Conservation (phyloP, 306 rosid genomes). For the Hylodesmum podocarpum region DNA sequence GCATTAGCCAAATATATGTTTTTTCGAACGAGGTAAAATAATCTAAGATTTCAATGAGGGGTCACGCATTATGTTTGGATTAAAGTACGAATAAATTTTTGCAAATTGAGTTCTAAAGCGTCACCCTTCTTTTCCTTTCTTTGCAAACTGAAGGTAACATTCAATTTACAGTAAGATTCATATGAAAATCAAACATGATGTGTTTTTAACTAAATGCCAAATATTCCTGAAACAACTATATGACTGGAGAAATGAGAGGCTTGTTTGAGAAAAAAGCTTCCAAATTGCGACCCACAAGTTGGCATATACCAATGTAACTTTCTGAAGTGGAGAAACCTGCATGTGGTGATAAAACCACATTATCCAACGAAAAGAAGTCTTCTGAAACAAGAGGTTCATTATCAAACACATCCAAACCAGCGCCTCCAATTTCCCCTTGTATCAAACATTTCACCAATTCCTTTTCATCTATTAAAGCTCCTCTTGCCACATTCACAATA, state of each 20-base stretch:
- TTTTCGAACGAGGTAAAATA: too few species aligned
- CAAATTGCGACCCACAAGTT: constrained; percentile 38
- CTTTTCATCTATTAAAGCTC: constrained; percentile 47
- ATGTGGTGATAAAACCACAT: constrained; percentile 56
- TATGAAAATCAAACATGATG: too few species aligned
- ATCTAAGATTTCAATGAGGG: too few species aligned
- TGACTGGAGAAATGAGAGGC: constrained; percentile 37
- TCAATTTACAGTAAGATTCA: too few species aligned
- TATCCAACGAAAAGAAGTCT: constrained; percentile 42
- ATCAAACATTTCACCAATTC: constrained; percentile 9
- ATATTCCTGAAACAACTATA: not conserved
- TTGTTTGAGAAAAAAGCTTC: constrained; percentile 52
- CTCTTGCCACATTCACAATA: constrained; percentile 50
- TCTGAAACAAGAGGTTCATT: constrained; percentile 49
- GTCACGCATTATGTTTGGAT: too few species aligned
- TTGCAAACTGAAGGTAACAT: too few species aligned
- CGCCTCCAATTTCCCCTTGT: constrained; percentile 32
- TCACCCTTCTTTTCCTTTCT: too few species aligned
- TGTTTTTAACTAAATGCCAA: too few species aligned
- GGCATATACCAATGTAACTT: not conserved
- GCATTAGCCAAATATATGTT: too few species aligned
- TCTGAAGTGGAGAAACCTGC: constrained; percentile 28
- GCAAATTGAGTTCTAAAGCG: too few species aligned
- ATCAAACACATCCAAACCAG: constrained; percentile 68
- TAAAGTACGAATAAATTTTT: too few species aligned